Base-by-base conservation (phyloP, 2,329 filamentous ascomycete genomes). In the Arthrobotrys entomopaga region DNA sequence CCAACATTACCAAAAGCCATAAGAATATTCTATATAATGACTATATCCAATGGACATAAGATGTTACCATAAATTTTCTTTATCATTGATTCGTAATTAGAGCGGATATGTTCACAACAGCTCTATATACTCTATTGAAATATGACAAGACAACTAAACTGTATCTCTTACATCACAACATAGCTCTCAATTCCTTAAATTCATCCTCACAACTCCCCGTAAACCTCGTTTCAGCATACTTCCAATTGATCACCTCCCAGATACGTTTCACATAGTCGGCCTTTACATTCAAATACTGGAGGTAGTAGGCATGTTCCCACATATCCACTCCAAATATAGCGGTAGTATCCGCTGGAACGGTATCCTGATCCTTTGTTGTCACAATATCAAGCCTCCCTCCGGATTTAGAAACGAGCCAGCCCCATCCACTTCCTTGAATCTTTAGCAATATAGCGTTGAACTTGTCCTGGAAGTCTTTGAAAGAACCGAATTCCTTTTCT, bases 291-390 rank as follows among this genome's bases (percentile, higher is more conserved):
- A 90, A 84, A 78, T 92, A 93, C 87, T 91, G 91, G 16, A 96
- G 83, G 80, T 96, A 96, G 80, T 96, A 96, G 0, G 92, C 92
- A 83, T 96, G 92, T 83, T 96, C 92, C 92, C 92, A 76, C 87
- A 96, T 94, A 81, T 96, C 92, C 1, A 96, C 85, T 0, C 91
- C 92, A 48, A 93, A 85, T 19, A 96, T 83, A 7, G 90, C 89
- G n/a, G 87, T 85, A 77, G 89, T 86, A 3, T 86, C 85, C 15
- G 84, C 84, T 78, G 89, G 86, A 3, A 92, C 86, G 0, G 90
- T 89, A 79, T 96, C 92, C 83, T 96, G 92, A 80, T 96, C 92
- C 81, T 92, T 92, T n/a, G 91, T 93, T 0, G 90, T 92, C 7
- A 90, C 85, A 77, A 96, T 91, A 66, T 88, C 86, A 77, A 96